These are phyloP conservation scores for Neurospora tetraspora DNA, from an alignment of 495 filamentous ascomycete genomes.

Conservation along the genomic window DNA sequence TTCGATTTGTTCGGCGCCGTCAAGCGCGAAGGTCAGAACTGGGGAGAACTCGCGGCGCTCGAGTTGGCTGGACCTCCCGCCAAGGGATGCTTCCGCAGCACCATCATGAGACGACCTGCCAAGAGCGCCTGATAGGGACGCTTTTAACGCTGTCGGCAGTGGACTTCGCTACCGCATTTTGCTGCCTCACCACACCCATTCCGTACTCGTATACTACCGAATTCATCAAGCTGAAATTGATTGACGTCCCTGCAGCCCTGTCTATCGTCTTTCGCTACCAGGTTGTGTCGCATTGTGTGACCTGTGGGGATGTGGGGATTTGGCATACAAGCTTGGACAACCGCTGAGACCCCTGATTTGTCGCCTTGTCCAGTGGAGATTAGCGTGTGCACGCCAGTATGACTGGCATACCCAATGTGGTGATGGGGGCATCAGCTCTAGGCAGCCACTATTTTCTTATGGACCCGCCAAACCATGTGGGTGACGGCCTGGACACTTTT, in stretches of 20 bases:
- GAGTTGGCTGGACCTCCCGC: slow-evolving; percentile 10
- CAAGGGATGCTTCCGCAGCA: slow-evolving; percentile 12
- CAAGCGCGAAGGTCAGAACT: slow-evolving; percentile 10
- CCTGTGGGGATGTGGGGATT: not conserved
- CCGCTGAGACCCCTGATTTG: not conserved
- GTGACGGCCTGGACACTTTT: not conserved
- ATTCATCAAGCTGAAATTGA: not conserved
- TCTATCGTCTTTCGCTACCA: not conserved
- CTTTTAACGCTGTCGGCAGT: not conserved
- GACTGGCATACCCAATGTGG: not conserved
- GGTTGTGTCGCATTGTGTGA: not conserved
- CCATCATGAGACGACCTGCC: slow-evolving; percentile 19
- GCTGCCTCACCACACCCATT: not conserved
- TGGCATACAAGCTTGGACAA: not conserved
- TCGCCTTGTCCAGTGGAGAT: not conserved
- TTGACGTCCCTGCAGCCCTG: not conserved
- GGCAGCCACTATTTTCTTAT: not conserved
- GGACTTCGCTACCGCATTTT: not conserved
- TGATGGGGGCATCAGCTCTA: not conserved
- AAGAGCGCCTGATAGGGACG: not conserved
- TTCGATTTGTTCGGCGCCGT: slow-evolving; percentile 11
- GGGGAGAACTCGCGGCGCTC: slow-evolving; percentile 16
- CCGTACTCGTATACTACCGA: not conserved
- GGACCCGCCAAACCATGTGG: not conserved
- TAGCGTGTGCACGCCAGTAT: not conserved